Base-by-base conservation (phyloP, 1,284 basidiomycete genomes). In the Austropuccinia psidii region DNA sequence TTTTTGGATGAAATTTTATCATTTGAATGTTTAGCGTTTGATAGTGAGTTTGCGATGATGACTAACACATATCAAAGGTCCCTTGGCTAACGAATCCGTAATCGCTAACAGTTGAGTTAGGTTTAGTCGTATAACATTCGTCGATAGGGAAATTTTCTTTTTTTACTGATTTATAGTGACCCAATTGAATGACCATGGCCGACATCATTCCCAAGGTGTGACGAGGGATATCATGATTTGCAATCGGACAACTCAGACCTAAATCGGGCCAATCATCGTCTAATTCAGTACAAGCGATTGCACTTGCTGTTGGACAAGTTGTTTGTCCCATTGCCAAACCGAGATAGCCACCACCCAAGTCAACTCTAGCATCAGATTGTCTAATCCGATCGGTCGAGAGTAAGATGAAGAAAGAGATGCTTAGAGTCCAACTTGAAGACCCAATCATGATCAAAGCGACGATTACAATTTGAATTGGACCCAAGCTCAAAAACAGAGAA, bases 201-300 rank as follows among this genome's bases (percentile, higher is more conserved):
- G 67, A 70, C 67, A 70, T 70, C 39, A 70, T 70, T 5, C 54
- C 67, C 27, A 70, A 45, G 9, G 67, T 70, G 24, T 70, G 67
- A 33, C 67, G 67, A 31, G 67, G 67, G n/a, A 70, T 70, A 45
- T 70, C 55, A 39, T 60, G 67, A 55, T 70, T 37, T 43, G 54
- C 55, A n/a, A 31, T 41, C 29, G 67, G 67, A 70, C 67, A 70
- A 27, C 39, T 45, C 4, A 70, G 55, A n/a, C 67, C 67, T 55
- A 57, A 45, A 35, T 70, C 67, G 39, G 67, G 67, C 67, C 67
- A 70, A 29, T 70, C 67, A 45, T 70, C 67, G 37, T 58, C 67
- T 24, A 70, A 55, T 29, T 70, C 67, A 9, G 67, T 70, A 31
- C 67, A 70, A 15, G 52, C 41, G 19, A 57, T 47, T 17, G 21